phyloP scores from a whole-genome alignment of 2,329 filamentous ascomycete species.

The Aspergillus ruber region DNA sequence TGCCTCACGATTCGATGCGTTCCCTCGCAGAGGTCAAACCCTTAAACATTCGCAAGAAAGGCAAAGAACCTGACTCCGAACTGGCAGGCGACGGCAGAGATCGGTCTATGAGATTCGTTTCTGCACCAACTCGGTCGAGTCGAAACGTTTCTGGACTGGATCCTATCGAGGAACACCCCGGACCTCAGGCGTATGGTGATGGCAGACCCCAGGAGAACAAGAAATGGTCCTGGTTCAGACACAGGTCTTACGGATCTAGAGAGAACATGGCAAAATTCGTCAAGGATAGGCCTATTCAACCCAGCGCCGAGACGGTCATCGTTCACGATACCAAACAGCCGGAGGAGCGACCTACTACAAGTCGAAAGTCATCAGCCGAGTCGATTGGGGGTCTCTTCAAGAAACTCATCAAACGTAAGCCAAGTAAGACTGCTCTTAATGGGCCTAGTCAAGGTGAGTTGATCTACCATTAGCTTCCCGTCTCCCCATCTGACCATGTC shows the following conservation, averaged over 20 bases:
- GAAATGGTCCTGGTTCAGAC: slow-evolving; percentile 45
- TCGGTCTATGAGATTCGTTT: slow-evolving; percentile 5
- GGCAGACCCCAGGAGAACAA: slow-evolving; percentile 23
- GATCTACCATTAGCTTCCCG: not conserved
- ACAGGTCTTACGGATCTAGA: slow-evolving; percentile 21
- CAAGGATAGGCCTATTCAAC: slow-evolving; percentile 20
- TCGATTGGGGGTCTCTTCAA: slow-evolving; percentile 45
- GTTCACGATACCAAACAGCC: slow-evolving; percentile 17
- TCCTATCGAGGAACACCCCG: slow-evolving; percentile 38
- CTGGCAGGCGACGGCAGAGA: not conserved
- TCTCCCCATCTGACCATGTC: not conserved
- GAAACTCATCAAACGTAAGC: slow-evolving; percentile 47
- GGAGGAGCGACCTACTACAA: slow-evolving; percentile 1
- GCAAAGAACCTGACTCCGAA: slow-evolving; percentile 13
- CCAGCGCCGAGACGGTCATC: slow-evolving; percentile 19
- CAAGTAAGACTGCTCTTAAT: slow-evolving; percentile 26
- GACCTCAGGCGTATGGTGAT: slow-evolving; percentile 23
- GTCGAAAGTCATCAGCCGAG: slow-evolving; percentile 18
- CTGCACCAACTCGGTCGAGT: slow-evolving; percentile 19
- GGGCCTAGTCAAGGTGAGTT: slow-evolving; percentile 34
- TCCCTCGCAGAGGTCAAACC: slow-evolving; percentile 44
- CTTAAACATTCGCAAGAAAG: slow-evolving; percentile 49
- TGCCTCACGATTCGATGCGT: slow-evolving; percentile 46
- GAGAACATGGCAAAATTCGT: slow-evolving; percentile 15
- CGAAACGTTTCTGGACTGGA: slow-evolving; percentile 30